Evolutionary conservation across 495 filamentous ascomycete species (phyloP).

Genomic region (Cudoniella acicularis): DNA sequence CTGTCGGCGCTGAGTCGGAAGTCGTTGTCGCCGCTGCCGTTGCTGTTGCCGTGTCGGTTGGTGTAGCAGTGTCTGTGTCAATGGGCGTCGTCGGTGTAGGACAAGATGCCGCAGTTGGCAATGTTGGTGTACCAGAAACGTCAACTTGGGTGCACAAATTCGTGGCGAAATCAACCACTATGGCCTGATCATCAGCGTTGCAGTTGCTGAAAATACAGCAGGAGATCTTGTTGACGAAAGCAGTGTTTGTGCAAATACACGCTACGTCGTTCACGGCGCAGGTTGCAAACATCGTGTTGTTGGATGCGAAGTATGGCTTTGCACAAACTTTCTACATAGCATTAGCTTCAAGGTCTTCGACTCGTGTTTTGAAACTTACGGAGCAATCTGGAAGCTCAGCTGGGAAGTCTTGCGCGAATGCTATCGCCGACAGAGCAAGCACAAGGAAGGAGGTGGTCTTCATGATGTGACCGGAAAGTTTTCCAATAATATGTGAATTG

Average conservation of each 20-base stretch:
- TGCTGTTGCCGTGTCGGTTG: neutral
- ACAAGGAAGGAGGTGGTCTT: neutral
- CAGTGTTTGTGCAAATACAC: neutral
- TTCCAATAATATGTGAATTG: no score
- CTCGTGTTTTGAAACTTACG: neutral
- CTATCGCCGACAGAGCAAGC: neutral
- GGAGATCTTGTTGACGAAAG: neutral
- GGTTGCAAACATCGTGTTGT: neutral
- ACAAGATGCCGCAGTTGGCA: neutral
- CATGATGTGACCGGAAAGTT: neutral
- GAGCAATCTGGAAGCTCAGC: neutral
- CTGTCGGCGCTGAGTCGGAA: no score
- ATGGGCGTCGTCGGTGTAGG: neutral
- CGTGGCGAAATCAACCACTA: neutral
- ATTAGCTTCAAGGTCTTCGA: neutral
- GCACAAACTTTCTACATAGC: neutral
- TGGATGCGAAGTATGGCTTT: neutral
- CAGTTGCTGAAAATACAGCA: neutral
- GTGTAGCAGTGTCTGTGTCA: neutral
- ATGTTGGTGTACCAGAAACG: neutral
- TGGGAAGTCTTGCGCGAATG: neutral
- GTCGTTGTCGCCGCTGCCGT: no score
- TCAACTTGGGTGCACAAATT: neutral
- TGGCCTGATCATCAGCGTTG: neutral
- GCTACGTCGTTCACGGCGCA: neutral